Base-by-base conservation (phyloP, 2,329 filamentous ascomycete species). In the Exophiala aquamarina region DNA sequence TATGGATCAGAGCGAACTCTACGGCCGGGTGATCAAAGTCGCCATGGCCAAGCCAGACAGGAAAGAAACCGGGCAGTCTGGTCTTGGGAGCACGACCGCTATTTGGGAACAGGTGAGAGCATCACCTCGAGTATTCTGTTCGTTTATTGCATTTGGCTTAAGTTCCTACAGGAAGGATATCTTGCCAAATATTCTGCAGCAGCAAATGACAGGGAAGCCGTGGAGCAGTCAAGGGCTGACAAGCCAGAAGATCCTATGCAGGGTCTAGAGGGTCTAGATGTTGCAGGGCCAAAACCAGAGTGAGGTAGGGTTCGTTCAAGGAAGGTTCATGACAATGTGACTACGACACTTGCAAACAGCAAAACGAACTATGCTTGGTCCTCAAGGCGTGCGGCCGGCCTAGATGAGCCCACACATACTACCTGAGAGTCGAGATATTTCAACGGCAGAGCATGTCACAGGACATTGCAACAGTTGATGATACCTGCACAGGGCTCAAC, bases 1-100 rank as follows among this genome's bases (percentile, higher is more conserved):
- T 66, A 97, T 98, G 92, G 89, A 98, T 65, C 90, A 95, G 66
- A 87, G 91, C 51, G 92, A 97, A 71, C 80, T 98, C 36, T 97
- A 92, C 65, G 94, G 93, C 9, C 82, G 89, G 50, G 85, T 93
- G 11, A 86, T 98, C 66, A 95, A 91, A 67, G 92, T 97, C 41
- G 91, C 89, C 35, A 81, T 86, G 45, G 94, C 94, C 34, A 98
- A 95, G 69, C 83, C 89, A 23, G 89, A 93, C 54, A 41, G 52
- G 21, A 96, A 95, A 75, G 50, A 57, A 13, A 50, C 50, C 20
- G 81, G 83, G 40, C 87, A 87, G 43, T 89, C 95, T 66, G 90
- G 91, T 1, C 68, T 98, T 35, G 91, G 92, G 18, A 95, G 89
- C 73, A 94, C 90, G 70, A 95, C 86, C 35, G 94, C 93, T 21